Percentiles rank a stretch among this genome's conserved stretches.
Conservation (phyloP, 1,139 yeast species). For the Saccharomyces hybrid region DNA sequence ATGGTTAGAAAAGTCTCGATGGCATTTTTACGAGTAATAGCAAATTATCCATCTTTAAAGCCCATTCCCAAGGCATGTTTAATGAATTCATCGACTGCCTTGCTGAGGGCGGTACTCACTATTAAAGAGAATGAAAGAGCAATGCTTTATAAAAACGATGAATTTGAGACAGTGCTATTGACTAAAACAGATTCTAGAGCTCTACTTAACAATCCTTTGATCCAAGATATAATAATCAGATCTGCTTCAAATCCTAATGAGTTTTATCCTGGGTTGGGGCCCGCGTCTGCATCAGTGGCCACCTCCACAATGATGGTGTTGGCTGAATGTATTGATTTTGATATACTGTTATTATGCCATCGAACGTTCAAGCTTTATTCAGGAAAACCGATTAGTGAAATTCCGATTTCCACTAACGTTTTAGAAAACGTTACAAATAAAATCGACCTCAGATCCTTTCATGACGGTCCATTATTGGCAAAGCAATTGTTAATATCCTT, state of each 20-base stretch:
- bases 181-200: slow-evolving; percentile 41
- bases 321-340: slow-evolving; percentile 45
- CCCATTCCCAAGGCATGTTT: slow-evolving; percentile 30
- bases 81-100: slow-evolving; percentile 30
- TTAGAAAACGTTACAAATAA: slow-evolving; percentile 39
- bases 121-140: slow-evolving; percentile 27
- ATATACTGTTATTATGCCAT: slow-evolving; percentile 49
- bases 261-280: slow-evolving; percentile 30
- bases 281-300: slow-evolving; percentile 28
- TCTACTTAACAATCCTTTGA: slow-evolving; percentile 32
- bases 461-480: slow-evolving; percentile 37
- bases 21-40: slow-evolving; percentile 27
- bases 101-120: slow-evolving; percentile 26
- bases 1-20: slow-evolving; percentile 32
- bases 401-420: slow-evolving; percentile 37
- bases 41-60: slow-evolving; percentile 20
- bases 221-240: slow-evolving; percentile 36
- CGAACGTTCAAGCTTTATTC: slow-evolving; percentile 40
- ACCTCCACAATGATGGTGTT: slow-evolving; percentile 40
- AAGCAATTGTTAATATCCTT: slow-evolving; percentile 39
- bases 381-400: slow-evolving; percentile 32
- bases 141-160: slow-evolving; percentile 21
- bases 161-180: slow-evolving; percentile 35
- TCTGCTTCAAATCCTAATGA: slow-evolving; percentile 32
- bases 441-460: slow-evolving; percentile 36